Conservation (phyloP, 1,284 basidiomycete species). For the Moniliella sp. region DNA sequence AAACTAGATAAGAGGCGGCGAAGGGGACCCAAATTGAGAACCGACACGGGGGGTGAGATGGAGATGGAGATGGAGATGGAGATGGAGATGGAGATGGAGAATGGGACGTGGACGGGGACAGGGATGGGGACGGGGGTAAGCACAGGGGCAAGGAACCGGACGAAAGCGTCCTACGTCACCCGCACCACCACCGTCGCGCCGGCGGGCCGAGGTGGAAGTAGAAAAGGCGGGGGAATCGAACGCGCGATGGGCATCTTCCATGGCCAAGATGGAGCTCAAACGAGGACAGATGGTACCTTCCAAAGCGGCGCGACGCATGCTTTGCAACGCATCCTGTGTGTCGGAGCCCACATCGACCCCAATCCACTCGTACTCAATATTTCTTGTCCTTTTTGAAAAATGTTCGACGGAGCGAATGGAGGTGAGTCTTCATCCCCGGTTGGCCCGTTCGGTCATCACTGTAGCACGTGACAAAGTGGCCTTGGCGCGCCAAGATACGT, state of each 20-base stretch:
- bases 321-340: constrained; percentile 22
- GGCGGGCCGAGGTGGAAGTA: too few species aligned
- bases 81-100: too few species aligned
- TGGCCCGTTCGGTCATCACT: constrained; percentile 30
- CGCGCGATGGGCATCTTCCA: constrained; percentile 22
- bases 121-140: too few species aligned
- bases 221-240: too few species aligned
- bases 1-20: too few species aligned
- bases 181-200: too few species aligned
- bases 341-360: constrained; percentile 21
- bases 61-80: too few species aligned
- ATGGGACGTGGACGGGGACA: too few species aligned
- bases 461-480: constrained; percentile 31
- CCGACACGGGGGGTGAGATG: too few species aligned
- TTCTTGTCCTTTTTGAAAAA: constrained; percentile 36
- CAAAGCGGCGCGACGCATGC: constrained; percentile 20
- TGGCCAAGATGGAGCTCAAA: constrained; percentile 21
- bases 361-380: constrained; percentile 33
- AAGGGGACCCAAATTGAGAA: too few species aligned
- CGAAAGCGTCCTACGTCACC: too few species aligned
- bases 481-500: constrained; percentile 32
- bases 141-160: too few species aligned
- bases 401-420: constrained; percentile 32
- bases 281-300: constrained; percentile 23
- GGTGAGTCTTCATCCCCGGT: constrained; percentile 24